A percentile compares a stretch with the other conserved stretches of the same genome.
Evolutionary conservation across 192 early-diverging fungal genomes (phyloP).

Genomic region (Coemansia sp.): DNA sequence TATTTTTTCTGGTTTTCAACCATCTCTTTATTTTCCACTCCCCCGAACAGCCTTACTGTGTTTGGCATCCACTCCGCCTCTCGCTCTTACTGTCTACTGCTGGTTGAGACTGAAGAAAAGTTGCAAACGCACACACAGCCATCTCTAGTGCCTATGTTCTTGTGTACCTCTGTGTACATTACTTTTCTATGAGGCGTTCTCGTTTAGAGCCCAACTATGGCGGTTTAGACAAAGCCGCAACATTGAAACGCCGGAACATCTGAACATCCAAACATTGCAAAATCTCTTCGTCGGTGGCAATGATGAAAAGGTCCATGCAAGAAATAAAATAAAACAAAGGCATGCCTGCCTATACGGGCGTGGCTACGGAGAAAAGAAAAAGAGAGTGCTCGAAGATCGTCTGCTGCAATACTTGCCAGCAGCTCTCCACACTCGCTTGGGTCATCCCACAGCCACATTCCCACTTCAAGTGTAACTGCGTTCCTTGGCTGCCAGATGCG

Average conservation of each 20-base stretch:
- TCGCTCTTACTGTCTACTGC: background rate
- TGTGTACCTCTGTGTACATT: no score
- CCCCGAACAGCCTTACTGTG: background rate
- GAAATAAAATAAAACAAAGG: background rate
- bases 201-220: background rate
- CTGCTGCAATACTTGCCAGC: constrained; percentile 6
- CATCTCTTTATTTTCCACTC: background rate
- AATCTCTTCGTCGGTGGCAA: no score
- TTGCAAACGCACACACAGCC: background rate
- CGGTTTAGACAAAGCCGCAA: background rate
- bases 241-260: background rate
- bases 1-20: background rate
- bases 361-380: no score
- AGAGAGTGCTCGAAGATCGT: background rate
- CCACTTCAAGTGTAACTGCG: constrained; percentile 16
- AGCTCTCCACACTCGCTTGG: constrained; percentile 6
- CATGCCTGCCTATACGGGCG: background rate
- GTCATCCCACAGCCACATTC: constrained; percentile 23
- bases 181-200: background rate
- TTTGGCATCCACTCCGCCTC: constrained; percentile 4
- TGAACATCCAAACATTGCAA: no score
- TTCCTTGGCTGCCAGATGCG: constrained; percentile 7
- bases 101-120: background rate
- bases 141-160: no score
- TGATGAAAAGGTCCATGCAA: no score